Evolutionary conservation across 2,329 filamentous ascomycete genomes (phyloP).

Genomic region (Paraconiothyrium brasiliense): DNA sequence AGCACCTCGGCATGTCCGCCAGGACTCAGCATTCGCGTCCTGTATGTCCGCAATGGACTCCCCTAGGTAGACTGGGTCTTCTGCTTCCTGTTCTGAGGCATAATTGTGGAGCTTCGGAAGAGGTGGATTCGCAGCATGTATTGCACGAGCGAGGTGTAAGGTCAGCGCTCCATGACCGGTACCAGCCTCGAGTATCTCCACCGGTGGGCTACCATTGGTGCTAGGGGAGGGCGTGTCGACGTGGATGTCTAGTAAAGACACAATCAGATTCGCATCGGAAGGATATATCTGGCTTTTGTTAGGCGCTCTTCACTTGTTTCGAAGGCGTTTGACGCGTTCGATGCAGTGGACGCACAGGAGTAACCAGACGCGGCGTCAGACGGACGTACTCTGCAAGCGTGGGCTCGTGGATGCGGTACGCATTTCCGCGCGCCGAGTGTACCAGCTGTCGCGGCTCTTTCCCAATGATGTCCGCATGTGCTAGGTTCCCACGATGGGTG

Average conservation of each 20-base stretch:
- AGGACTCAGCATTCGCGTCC: conserved; percentile 41
- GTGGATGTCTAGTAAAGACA: conserved; percentile 79
- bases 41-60: conserved; percentile 45
- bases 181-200: conserved; percentile 85
- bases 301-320: conserved; percentile 14
- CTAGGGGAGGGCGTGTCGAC: conserved; percentile 53
- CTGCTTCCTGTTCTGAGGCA: conserved; percentile 30
- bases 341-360: conserved; percentile 65
- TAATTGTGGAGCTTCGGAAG: conserved; percentile 49
- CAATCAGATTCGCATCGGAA: conserved; percentile 77
- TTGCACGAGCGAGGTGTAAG: conserved; percentile 76
- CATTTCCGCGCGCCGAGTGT: conserved; percentile 60
- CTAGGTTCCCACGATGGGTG: conserved; percentile 60
- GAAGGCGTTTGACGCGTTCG: background rate
- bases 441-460: conserved; percentile 68
- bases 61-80: conserved; percentile 44
- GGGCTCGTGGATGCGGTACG: conserved; percentile 69
- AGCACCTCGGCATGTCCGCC: conserved; percentile 64
- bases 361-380: conserved; percentile 74
- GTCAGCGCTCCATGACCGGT: conserved; percentile 86
- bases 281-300: conserved; percentile 70
- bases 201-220: conserved; percentile 51
- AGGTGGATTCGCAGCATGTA: conserved; percentile 75
- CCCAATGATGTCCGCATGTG: conserved; percentile 70
- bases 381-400: conserved; percentile 78